Percentiles rank a stretch among this genome's conserved stretches.
Evolutionary conservation across 495 filamentous ascomycete species (phyloP).

Genomic region (Pseudoneurospora amorphoporcata): DNA sequence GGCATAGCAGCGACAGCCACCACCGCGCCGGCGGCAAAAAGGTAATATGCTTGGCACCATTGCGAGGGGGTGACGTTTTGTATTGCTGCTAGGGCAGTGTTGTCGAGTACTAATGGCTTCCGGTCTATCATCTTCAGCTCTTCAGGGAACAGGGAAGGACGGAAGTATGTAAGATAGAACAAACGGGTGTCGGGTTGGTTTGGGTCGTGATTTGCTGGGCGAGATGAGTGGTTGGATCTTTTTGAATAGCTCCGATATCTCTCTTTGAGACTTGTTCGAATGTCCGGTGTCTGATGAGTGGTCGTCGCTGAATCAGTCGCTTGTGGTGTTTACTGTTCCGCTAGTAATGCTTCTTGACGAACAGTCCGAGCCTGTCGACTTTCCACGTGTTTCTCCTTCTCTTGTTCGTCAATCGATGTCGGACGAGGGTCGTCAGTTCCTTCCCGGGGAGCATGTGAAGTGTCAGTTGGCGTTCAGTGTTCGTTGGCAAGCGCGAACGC

Average conservation of each 20-base stretch:
- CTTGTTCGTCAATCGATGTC: not conserved
- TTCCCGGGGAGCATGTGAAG: not conserved
- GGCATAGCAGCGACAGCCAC: slow-evolving; percentile 30
- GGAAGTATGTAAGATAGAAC: too few species aligned
- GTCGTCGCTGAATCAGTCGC: not conserved
- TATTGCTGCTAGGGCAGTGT: not conserved
- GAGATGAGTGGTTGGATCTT: not conserved
- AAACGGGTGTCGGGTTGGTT: not conserved
- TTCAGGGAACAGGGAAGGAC: too few species aligned
- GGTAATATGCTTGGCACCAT: slow-evolving; percentile 38
- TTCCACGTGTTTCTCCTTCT: not conserved
- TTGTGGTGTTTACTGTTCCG: too few species aligned
- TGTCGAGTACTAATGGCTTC: not conserved
- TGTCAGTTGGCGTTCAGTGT: not conserved
- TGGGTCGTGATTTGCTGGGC: not conserved
- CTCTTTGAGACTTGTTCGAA: not conserved
- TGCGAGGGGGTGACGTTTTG: slow-evolving; percentile 17
- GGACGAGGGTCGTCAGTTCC: not conserved
- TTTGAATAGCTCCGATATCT: not conserved
- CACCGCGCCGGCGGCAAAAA: slow-evolving; percentile 28
- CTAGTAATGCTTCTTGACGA: not conserved
- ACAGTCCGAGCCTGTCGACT: not conserved
- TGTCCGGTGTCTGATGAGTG: not conserved
- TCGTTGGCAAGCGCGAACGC: not conserved
- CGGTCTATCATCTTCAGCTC: not conserved